Base-by-base conservation (phyloP, 441 rosid species). In the Adansonia grandidieri region DNA sequence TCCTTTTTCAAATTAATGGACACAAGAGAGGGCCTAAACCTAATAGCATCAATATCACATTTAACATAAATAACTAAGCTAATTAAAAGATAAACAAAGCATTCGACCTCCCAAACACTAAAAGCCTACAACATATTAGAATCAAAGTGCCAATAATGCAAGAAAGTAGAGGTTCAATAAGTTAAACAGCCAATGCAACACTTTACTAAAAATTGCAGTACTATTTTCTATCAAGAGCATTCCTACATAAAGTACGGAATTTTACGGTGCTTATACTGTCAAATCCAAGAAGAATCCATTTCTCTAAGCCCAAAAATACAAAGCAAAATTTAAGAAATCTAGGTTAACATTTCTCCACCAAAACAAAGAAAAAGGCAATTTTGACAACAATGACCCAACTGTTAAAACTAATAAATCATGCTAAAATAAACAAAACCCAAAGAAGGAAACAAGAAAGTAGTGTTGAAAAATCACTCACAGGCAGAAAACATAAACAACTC, bases 401-500 rank as follows among this genome's bases (percentile, higher is more conserved):
- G 70, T 65, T 63, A 53, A 20, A 78, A 78, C 56, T 44, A 78
- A 76, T 54, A 74, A 83, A 85, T 85, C 86, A 78, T 58, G 71
- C 63, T 42, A 77, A 77, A 81, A 64, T 28, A 82, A 76, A 57
- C 66, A 62, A 74, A 78, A 82, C 80, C 85, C 84, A 76, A 54
- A n/a, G 50, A 51, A 75, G 50, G 45, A 79, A 80, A 19, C 63
- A 44, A n/a, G 3, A 71, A 65, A 68, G 2, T 60, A 69, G 72
- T 76, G 64, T 0, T 24, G 63, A 32, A 74, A 76, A 40, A 40
- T 3, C 53, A 86, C 93, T 87, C 78, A 88, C 93, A 76, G 2
- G 82, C 78, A 74, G 86, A 77, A 80, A 87, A 64, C 71, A 88
- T 32, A 81, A 87, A 67, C 75, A 83, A 57, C 75, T 81, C 45